These are phyloP conservation scores for Russula compacta DNA, from an alignment of 768 basidiomycete species.

Conservation along the genomic window DNA sequence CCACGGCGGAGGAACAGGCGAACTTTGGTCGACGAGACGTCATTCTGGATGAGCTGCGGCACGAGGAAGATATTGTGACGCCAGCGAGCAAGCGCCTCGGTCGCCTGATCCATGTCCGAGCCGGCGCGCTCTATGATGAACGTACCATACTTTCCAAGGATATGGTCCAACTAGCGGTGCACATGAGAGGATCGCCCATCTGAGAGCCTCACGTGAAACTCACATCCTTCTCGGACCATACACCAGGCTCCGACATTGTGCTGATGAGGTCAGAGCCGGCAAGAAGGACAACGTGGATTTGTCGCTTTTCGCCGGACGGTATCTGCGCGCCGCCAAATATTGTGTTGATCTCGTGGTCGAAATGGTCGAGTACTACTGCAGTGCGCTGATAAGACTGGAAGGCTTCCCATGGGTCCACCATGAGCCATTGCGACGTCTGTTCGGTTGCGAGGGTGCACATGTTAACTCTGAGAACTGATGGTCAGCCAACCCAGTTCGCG, in stretches of 20 bases:
- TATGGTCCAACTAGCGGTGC: slow-evolving; percentile 74
- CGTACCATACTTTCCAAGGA: slow-evolving; percentile 88
- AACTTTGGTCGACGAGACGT: slow-evolving; percentile 93
- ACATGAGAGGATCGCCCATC: slow-evolving; percentile 9
- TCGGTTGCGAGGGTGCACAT: slow-evolving; percentile 89
- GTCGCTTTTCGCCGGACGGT: slow-evolving; percentile 63
- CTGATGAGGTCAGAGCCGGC: slow-evolving; percentile 98
- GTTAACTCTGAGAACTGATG: slow-evolving; percentile 43
- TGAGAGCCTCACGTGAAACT: slow-evolving; percentile 29
- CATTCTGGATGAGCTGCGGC: slow-evolving; percentile 92
- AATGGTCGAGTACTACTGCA: slow-evolving; percentile 94
- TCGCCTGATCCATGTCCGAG: slow-evolving; percentile 36
- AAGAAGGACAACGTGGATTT: slow-evolving; percentile 83
- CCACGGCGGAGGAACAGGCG: slow-evolving; percentile 72
- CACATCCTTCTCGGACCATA: slow-evolving; percentile 93
- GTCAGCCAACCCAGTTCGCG: background rate
- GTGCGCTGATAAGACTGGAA: slow-evolving; percentile 93
- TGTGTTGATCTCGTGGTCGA: slow-evolving; percentile 89
- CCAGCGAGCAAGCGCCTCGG: slow-evolving; percentile 23
- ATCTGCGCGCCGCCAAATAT: slow-evolving; percentile 69
- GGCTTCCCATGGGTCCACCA: slow-evolving; percentile 98
- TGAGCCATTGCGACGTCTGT: slow-evolving; percentile 87
- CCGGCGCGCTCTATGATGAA: slow-evolving; percentile 95
- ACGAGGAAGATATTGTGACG: slow-evolving; percentile 50
- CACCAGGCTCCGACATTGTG: slow-evolving; percentile 97